Evolutionary conservation across 352 stramenopile species (phyloP), one percentile per base, ranked within the genome.

Genomic region (Blastocystis sp.): DNA sequence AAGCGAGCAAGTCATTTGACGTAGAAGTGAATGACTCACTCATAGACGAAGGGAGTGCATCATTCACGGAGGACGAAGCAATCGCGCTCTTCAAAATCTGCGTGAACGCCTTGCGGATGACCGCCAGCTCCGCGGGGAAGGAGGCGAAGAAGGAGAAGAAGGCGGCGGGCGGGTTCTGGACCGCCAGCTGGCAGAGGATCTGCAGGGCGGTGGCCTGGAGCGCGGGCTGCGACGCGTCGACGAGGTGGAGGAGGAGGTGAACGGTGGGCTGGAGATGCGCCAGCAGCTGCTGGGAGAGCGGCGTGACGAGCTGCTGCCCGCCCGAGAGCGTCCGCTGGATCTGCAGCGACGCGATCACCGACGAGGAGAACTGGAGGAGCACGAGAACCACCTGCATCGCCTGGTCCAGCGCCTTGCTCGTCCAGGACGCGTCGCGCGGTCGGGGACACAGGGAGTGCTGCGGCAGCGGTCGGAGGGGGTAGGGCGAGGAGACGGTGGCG

Each of bases 101-200:
- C 29, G 24, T 19, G 41, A 50, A 85, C 4, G 51, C 50, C 10
- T 29, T 51, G 51, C 35, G 24, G 4, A 85, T 33, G 13, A 85
- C 16, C 3, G 6, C 21, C n/a, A 67, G 24, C 51, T 85, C 74
- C 21, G 35, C 60, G 26, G 74, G 51, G 60, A 10, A 67, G 50
- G 51, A 16, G n/a, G 4, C 51, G 41, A 85, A 85, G 74, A 85
- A 85, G 2, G 74, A 85, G 13, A 85, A 51, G n/a, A 85, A 67
- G 6, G 74, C 37, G 12, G 51, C 74, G 26, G 74, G 60, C 12
- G 74, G 21, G 24, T 59, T 41, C 61, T 85, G 74, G 2, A 26
- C 12, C 12, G 74, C 74, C 10, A 85, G 31, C 29, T 70, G 60
- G 12, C 31, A n/a, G 3, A 85, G 51, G 3, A 69, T 69, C 59